Evolutionary conservation across 2,329 filamentous ascomycete genomes (phyloP).

Genomic region (Cladosporium sp.): DNA sequence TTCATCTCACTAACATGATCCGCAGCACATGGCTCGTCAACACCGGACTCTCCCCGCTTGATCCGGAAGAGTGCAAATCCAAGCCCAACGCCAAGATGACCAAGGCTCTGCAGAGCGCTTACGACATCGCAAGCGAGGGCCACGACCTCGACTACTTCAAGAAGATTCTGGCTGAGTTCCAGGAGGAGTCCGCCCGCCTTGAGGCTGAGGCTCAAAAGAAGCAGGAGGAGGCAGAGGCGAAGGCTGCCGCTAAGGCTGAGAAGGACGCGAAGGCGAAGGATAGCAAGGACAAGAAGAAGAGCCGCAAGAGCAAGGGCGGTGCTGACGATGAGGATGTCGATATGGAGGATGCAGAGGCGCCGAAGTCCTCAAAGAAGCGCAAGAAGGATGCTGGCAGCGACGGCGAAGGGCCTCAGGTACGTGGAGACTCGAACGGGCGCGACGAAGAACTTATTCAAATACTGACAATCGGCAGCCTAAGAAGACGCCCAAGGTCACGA

Average conservation of each 20-base stretch:
- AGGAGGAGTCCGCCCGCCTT: slow-evolving; percentile 38
- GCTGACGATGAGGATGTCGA: slow-evolving; percentile 38
- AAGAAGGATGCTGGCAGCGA: slow-evolving; percentile 64
- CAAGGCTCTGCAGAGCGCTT: slow-evolving; percentile 73
- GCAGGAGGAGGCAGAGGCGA: slow-evolving; percentile 32
- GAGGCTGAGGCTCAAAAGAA: slow-evolving; percentile 29
- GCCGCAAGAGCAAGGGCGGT: slow-evolving; percentile 27
- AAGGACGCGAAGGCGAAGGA: slow-evolving; percentile 45
- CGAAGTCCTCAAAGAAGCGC: slow-evolving; percentile 65
- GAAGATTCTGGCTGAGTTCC: slow-evolving; percentile 58
- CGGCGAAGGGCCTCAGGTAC: slow-evolving; percentile 62
- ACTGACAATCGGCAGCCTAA: slow-evolving; percentile 36
- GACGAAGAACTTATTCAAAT: background rate
- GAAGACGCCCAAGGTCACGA: slow-evolving; percentile 45
- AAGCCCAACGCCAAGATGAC: slow-evolving; percentile 69
- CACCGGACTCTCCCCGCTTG: slow-evolving; percentile 70
- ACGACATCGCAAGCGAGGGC: slow-evolving; percentile 69
- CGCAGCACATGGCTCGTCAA: slow-evolving; percentile 85
- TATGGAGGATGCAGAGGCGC: slow-evolving; percentile 58
- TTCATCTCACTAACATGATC: slow-evolving; percentile 12
- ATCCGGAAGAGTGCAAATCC: slow-evolving; percentile 61
- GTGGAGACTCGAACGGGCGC: slow-evolving; percentile 5
- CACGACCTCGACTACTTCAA: slow-evolving; percentile 80
- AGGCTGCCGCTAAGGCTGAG: slow-evolving; percentile 34
- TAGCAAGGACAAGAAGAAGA: slow-evolving; percentile 43